Conservation (phyloP, 2,329 filamentous ascomycete genomes). For the Hirsutella thompsonii region DNA sequence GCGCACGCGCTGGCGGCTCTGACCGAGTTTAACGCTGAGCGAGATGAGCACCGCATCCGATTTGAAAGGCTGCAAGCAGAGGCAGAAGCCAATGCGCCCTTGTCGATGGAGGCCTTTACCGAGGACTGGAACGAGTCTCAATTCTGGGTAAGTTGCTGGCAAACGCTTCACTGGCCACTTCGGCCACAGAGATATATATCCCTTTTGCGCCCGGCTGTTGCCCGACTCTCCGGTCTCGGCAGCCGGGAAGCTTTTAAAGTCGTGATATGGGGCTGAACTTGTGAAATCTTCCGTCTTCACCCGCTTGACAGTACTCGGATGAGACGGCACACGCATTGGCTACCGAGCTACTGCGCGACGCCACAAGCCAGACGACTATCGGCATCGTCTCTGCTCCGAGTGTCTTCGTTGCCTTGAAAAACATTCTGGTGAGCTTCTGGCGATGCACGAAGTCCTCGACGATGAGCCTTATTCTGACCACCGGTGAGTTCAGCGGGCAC, state of each 20-base stretch:
- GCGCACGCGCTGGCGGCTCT: slow-evolving; percentile 54
- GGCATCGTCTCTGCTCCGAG: slow-evolving; percentile 64
- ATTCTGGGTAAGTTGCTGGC: slow-evolving; percentile 69
- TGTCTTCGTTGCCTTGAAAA: slow-evolving; percentile 65
- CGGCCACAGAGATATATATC: too few species aligned
- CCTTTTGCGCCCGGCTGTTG: too few species aligned
- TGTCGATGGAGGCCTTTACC: slow-evolving; percentile 56
- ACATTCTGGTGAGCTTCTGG: slow-evolving; percentile 47
- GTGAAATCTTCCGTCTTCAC: slow-evolving; percentile 1
- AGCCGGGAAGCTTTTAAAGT: too few species aligned
- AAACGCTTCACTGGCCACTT: too few species aligned
- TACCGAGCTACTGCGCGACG: slow-evolving; percentile 49
- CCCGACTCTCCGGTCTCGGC: too few species aligned
- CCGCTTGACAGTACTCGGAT: slow-evolving; percentile 60
- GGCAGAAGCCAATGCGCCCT: slow-evolving; percentile 37
- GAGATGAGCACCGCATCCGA: slow-evolving; percentile 49
- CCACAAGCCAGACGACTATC: slow-evolving; percentile 43
- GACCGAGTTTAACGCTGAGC: slow-evolving; percentile 61
- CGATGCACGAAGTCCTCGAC: too few species aligned
- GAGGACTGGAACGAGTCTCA: slow-evolving; percentile 79
- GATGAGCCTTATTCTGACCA: too few species aligned
- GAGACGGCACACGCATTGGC: slow-evolving; percentile 55
- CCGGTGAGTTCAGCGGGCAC: slow-evolving; percentile 6
- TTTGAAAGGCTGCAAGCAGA: slow-evolving; percentile 55
- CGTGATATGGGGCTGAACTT: too few species aligned